Conservation (phyloP, 306 rosid species). For the Casuarina glauca region DNA sequence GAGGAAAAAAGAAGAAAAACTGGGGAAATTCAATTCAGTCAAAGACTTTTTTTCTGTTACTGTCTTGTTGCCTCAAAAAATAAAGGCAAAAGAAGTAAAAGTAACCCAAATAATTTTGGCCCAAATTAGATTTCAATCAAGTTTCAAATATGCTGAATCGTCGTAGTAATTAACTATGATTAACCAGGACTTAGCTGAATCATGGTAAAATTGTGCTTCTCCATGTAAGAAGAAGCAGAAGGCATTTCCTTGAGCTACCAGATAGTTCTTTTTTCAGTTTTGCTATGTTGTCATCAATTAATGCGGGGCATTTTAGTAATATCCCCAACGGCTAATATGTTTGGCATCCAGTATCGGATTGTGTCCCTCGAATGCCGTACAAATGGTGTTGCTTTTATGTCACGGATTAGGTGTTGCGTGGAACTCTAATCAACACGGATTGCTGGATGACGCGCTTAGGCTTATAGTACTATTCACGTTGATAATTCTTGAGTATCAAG, state of each 20-base stretch:
- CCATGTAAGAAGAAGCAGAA: background rate
- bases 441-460: no score
- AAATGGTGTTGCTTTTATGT: no score
- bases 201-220: background rate
- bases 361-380: no score
- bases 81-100: background rate
- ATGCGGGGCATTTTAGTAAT: slow-evolving; percentile 12
- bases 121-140: background rate
- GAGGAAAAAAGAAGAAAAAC: background rate
- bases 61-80: background rate
- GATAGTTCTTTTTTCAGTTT: slow-evolving; percentile 54
- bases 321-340: no score
- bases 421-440: no score
- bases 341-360: no score
- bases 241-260: slow-evolving; percentile 47
- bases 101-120: background rate
- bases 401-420: no score
- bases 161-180: background rate
- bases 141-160: background rate
- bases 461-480: no score
- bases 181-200: background rate
- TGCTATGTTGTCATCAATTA: slow-evolving; percentile 51
- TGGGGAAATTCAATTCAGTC: background rate
- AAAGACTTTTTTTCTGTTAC: background rate
- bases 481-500: no score